Evolutionary conservation across 768 basidiomycete species (phyloP), one percentile per base, ranked within the genome.

Genomic region (Calocera viscosa): DNA sequence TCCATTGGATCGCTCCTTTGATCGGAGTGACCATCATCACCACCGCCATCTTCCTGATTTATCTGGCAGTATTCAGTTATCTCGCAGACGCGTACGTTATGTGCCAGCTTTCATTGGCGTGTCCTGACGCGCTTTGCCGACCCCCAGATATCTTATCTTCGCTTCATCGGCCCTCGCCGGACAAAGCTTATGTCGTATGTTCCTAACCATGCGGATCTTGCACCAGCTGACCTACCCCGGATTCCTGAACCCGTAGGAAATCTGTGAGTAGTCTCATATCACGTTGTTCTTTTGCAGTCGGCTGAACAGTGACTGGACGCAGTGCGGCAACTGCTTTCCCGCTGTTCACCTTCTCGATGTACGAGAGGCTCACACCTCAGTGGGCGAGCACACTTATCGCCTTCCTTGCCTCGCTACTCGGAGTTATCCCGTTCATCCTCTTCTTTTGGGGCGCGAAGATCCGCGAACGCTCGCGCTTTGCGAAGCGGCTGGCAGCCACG

Each of bases 111-210:
- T 28, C 60, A 17, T 17, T 39, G 26, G 60, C 39, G 65, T 67
- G 22, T 24, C 32, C 17, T 14, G 26, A 64, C 78, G 83, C 69
- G 84, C 84, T 67, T 82, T 83, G 1, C 80, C 81, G 14, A 26
- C 49, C 5, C 24, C 63, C 17, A 43, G 49, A 33, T 66, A 68
- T 34, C 38, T 71, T 12, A 69, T 73, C 2, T 88, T 83, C 72
- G 86, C 87, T 5, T 87, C 85, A 0, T 86, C 85, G 0, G 87
- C 86, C 12, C 75, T 87, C 19, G 87, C 87, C 0, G 87, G 83
- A 1, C 86, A 88, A 73, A 84, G 82, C 70, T 77, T 87, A 66
- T 79, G 81, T 66, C 78, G 86, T 81, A 71, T 65, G 82, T 76
- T 30, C 66, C 34, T 32, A 60, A 28, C 53, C 53, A 60, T 60